phyloP scores from a whole-genome alignment of 176 grass and related monocot species.

The Neostapfia colusana region DNA sequence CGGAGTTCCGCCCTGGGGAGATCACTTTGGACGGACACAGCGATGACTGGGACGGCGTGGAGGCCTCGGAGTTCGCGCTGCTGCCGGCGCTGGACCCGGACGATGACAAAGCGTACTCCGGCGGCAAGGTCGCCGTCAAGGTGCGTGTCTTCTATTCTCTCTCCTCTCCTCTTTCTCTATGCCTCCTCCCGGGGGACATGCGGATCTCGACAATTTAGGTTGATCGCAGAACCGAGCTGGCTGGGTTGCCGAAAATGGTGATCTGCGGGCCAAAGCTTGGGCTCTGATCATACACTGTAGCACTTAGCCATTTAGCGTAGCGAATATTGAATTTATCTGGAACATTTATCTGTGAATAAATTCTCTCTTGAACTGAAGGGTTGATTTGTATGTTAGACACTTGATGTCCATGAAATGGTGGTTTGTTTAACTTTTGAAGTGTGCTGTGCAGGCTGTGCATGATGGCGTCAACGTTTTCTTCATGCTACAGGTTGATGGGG shows the following conservation, averaged over 20 bases:
- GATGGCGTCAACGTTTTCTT: constrained; percentile 90
- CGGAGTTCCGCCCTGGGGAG: constrained; percentile 71
- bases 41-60: constrained; percentile 72
- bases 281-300: background rate
- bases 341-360: background rate
- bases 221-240: constrained; percentile 3
- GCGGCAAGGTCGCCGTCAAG: constrained; percentile 74
- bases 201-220: constrained; percentile 11
- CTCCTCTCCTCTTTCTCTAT: background rate
- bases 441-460: constrained; percentile 76
- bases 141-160: constrained; percentile 38
- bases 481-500: constrained; percentile 85
- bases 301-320: background rate
- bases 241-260: constrained; percentile 9
- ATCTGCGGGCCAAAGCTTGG: background rate
- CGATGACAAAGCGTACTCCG: constrained; percentile 80
- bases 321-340: constrained; percentile 21
- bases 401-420: constrained; percentile 31
- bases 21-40: constrained; percentile 79
- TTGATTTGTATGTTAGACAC: background rate
- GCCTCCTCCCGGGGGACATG: background rate
- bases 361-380: constrained; percentile 3
- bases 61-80: constrained; percentile 73
- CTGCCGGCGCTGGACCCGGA: constrained; percentile 88
- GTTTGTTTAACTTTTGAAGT: constrained; percentile 47